Evolutionary conservation across 2,329 filamentous ascomycete species (phyloP), one percentile per base, ranked within the genome.

Genomic region (Reticulascus tulasneorum): DNA sequence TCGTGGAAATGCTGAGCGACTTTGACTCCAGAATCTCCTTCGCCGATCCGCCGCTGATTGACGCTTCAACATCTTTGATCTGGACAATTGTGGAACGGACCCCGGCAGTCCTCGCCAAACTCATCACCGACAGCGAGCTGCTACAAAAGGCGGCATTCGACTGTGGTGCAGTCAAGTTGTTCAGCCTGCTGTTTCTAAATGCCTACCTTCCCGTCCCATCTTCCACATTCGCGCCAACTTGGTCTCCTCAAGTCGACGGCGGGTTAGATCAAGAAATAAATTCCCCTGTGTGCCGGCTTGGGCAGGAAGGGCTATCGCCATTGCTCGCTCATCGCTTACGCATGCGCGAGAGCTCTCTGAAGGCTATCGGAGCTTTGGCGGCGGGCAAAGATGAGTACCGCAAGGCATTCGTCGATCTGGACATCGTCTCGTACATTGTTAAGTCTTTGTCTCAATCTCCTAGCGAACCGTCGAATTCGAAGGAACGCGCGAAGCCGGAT

Each of bases 131-230:
- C 51, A 88, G 82, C 55, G 79, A 84, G 42, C 73, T 77, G 40
- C 70, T 97, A 35, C 91, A 97, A 59, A 85, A 82, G 50, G 82
- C 87, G 23, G 88, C 89, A 1, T 83, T 82, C 27, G 86, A 96
- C 42, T 71, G 69, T 38, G 60, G 66, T 18, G 71, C 66, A 2
- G 60, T 74, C 30, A 66, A 65, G 46, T 58, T 61, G 3, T 52
- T 75, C 21, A 64, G 62, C 36, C 69, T 63, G 34, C 59, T 77
- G 10, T 53, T 79, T 7, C 73, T 71, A 44, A 62, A 63, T 12
- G 67, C 71, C 7, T 79, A 77, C 44, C 64, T 69, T 13, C 64
- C 69, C 1, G 59, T 71, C 1, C 48, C 63, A 3, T 47, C 52
- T 7, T 44, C 45, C 1, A 37, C 46, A 2, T 52, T 56, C 21